Evolutionary conservation across 1,139 yeast genomes (phyloP).

Genomic region (Yamadazyma pseudoaaseri): DNA sequence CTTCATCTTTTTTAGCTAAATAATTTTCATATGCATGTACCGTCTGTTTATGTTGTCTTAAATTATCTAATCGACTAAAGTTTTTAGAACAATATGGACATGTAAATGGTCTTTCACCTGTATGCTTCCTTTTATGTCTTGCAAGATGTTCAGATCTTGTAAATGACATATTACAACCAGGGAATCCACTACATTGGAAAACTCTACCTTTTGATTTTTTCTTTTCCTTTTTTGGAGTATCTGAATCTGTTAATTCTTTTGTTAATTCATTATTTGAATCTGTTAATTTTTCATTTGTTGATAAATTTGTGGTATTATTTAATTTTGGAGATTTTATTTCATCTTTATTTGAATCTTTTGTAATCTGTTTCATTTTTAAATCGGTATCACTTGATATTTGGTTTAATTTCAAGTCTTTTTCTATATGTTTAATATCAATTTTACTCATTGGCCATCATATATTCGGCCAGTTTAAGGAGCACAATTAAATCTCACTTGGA

Average conservation of each 20-base stretch:
- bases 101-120: conserved; percentile 92
- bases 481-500: background rate
- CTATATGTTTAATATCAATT: no score
- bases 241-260: background rate
- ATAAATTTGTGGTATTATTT: no score
- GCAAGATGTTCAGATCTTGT: conserved; percentile 90
- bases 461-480: background rate
- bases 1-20: conserved; percentile 20
- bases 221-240: conserved; percentile 17
- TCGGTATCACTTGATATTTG: background rate
- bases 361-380: background rate
- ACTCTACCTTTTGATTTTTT: conserved; percentile 57
- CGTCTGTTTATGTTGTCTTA: conserved; percentile 89
- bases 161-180: conserved; percentile 85
- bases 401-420: no score
- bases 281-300: no score
- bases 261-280: no score
- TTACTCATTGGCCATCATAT: background rate
- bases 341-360: no score
- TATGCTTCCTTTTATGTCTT: conserved; percentile 87
- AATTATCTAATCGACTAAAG: conserved; percentile 82
- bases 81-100: conserved; percentile 80
- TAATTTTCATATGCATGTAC: conserved; percentile 80
- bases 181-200: conserved; percentile 84
- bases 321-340: no score